Percentiles rank a stretch among this genome's conserved stretches.
Evolutionary conservation across 192 early-diverging fungal species (phyloP).

Genomic region (Coemansia sp.): DNA sequence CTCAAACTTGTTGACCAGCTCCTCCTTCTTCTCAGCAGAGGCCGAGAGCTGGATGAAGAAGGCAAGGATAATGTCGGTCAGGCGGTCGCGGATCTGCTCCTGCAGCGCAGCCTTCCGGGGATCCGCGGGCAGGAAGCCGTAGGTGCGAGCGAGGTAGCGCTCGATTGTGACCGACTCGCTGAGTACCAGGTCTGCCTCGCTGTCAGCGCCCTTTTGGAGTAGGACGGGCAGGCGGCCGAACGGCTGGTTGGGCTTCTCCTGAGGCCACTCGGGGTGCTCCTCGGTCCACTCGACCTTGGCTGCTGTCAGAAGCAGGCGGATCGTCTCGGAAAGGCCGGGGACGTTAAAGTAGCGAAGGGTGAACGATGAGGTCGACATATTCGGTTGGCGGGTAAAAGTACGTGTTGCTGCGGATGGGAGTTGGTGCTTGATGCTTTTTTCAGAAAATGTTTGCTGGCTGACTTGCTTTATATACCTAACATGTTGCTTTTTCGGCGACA

Average conservation of each 20-base stretch:
- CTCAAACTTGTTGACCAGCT: constrained; percentile 9
- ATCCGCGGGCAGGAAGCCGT: constrained; percentile 33
- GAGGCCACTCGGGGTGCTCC: constrained; percentile 49
- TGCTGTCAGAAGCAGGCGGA: constrained; percentile 38
- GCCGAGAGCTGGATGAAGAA: neutral
- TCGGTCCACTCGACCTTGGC: constrained; percentile 42
- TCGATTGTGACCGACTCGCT: constrained; percentile 51
- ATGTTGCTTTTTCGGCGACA: neutral
- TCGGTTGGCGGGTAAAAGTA: neutral
- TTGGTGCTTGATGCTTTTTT: neutral
- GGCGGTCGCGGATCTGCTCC: constrained; percentile 28
- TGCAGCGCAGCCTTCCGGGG: constrained; percentile 28
- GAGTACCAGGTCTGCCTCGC: constrained; percentile 19
- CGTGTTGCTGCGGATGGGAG: constrained; percentile 1
- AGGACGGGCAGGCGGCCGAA: constrained; percentile 54
- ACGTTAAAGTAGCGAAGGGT: constrained; percentile 20
- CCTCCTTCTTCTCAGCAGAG: constrained; percentile 4
- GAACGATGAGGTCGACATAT: constrained; percentile 9
- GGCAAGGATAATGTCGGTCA: neutral
- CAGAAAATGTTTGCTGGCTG: neutral
- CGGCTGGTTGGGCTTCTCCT: constrained; percentile 42
- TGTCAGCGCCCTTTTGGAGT: constrained; percentile 29
- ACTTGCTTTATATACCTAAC: neutral
- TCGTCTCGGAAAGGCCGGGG: constrained; percentile 22
- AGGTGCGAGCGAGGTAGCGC: constrained; percentile 53